Evolutionary conservation across 2,329 filamentous ascomycete species (phyloP).

Genomic region (Triangularia verruculosa): DNA sequence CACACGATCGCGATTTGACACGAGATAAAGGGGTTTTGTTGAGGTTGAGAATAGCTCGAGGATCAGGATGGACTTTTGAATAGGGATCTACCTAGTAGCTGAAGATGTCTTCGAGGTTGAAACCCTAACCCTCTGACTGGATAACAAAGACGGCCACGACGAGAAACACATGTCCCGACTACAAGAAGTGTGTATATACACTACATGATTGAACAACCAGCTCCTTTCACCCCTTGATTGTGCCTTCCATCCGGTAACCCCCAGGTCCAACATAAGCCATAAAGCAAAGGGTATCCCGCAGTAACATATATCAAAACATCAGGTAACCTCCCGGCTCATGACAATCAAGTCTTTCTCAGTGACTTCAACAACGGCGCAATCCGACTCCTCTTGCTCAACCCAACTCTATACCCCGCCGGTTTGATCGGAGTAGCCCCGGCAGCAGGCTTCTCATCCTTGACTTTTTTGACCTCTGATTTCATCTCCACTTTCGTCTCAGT

Average conservation of each 20-base stretch:
- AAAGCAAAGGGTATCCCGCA: neutral
- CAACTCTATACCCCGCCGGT: conserved; percentile 49
- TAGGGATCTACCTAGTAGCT: neutral
- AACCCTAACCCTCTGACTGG: neutral
- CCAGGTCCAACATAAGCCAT: neutral
- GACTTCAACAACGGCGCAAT: conserved; percentile 53
- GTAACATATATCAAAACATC: neutral
- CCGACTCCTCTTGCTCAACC: conserved; percentile 48
- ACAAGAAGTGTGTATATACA: neutral
- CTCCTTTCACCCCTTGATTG: too few species aligned
- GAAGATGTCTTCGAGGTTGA: neutral
- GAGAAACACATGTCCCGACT: neutral
- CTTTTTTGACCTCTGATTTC: conserved; percentile 4
- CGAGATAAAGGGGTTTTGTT: neutral
- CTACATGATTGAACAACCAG: too few species aligned
- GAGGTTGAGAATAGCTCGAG: neutral
- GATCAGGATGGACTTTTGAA: neutral
- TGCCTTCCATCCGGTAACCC: neutral
- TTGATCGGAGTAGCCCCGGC: conserved; percentile 6
- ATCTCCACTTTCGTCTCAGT: neutral
- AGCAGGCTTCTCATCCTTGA: conserved; percentile 12
- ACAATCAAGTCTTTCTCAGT: conserved; percentile 38
- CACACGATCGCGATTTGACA: neutral
- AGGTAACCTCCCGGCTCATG: neutral
- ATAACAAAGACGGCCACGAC: neutral